Evolutionary conservation across 345 rosid species (phyloP), one percentile per base, ranked within the genome.

Genomic region (Trapa incisa): DNA sequence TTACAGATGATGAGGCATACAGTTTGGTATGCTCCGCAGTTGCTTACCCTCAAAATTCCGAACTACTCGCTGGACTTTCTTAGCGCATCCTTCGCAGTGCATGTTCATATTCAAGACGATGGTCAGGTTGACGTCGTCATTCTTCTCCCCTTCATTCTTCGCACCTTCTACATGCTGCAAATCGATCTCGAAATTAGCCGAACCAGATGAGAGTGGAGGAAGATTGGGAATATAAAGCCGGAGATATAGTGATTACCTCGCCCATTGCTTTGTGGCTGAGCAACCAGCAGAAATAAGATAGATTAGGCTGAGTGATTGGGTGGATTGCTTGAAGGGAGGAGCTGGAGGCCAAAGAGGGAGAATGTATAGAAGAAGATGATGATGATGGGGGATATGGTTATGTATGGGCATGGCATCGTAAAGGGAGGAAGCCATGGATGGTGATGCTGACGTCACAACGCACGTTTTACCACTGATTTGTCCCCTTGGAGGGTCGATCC

Each of bases 81-180:
- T 73, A 3, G 83, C 81, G 41, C 85, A 82, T 11, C 83, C 85
- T 1, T 79, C 80, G 47, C 85, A 82, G 65, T 82, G 81, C 81
- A 82, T 73, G 47, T 82, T 83, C 8, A 79, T 66, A 58, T 77
- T 79, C 16, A 79, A 53, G 65, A 82, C 76, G 39, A 67, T 75
- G 38, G 68, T 4, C 65, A 2, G 67, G 37, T 54, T 58, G 22
- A 74, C 78, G n/a, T 48, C 68, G 45, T 41, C 71, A 13, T 68
- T 62, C 53, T 64, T 53, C 64, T 68, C 71, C 42, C 63, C 75
- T 5, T 67, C 75, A 41, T 50, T 61, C 65, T 73, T 73, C 52
- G 64, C n/a, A 12, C 22, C 71, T 37, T 42, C 71, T 4, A 47
- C 47, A 29, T 42, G 63, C 67, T 67, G 52, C 61, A 14, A 5